phyloP scores from a whole-genome alignment of 108 stramenopile species.

The Stephanodiscus triporus region DNA sequence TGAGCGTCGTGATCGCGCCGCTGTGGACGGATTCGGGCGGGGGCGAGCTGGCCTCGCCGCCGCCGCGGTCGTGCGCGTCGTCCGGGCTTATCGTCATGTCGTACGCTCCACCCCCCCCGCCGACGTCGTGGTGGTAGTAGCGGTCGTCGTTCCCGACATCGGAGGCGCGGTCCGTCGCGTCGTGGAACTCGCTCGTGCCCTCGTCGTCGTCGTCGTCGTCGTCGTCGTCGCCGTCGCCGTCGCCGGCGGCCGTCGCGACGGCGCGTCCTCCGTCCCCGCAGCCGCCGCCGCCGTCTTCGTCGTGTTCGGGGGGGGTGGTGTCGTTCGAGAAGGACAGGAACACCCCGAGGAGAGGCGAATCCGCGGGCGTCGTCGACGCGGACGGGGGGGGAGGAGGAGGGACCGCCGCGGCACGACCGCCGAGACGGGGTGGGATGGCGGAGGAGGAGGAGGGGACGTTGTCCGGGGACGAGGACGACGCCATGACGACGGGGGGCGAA shows the following conservation, averaged over 20 bases:
- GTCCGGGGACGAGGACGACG: no score
- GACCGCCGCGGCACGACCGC: not conserved
- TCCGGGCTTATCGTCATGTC: conserved; percentile 19
- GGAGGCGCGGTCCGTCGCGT: not conserved
- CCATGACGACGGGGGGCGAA: no score
- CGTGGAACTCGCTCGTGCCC: not conserved
- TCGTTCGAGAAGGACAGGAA: conserved; percentile 37
- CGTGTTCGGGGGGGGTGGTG: conserved; percentile 39
- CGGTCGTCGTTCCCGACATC: not conserved
- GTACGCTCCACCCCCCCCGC: not conserved
- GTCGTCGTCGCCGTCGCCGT: not conserved
- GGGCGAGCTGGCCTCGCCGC: conserved; percentile 23
- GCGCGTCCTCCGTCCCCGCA: not conserved
- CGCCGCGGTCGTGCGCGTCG: not conserved
- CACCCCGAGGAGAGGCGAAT: conserved; percentile 35
- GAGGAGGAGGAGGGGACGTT: no score
- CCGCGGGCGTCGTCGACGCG: not conserved
- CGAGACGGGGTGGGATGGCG: no score
- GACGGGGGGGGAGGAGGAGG: not conserved
- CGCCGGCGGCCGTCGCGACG: no score
- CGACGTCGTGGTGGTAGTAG: not conserved
- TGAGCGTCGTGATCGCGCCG: conserved; percentile 24
- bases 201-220: not conserved
- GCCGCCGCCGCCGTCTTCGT: no score
- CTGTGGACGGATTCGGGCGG: conserved; percentile 45